These are phyloP conservation scores for Scheffersomyces titani DNA, from an alignment of 1,139 yeast species.

Conservation along the genomic window DNA sequence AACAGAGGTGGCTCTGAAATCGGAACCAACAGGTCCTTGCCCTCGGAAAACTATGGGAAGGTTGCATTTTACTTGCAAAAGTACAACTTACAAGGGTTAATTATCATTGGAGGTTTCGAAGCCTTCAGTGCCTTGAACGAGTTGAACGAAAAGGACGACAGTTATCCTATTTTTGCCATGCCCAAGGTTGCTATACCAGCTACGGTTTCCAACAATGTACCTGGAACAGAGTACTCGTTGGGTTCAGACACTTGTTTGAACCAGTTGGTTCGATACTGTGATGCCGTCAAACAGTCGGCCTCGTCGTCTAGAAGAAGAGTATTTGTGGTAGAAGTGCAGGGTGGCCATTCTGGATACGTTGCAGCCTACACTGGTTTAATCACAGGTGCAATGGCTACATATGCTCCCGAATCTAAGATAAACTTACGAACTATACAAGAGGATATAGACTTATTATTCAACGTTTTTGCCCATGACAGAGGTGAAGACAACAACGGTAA, in stretches of 20 bases:
- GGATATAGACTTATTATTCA: conserved; percentile 59
- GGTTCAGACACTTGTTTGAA: conserved; percentile 82
- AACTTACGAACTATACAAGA: conserved; percentile 57
- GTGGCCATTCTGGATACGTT: conserved; percentile 80
- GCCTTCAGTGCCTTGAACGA: conserved; percentile 72
- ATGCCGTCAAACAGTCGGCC: conserved; percentile 76
- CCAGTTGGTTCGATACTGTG: conserved; percentile 73
- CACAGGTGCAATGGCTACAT: conserved; percentile 73
- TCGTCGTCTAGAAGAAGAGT: conserved; percentile 77
- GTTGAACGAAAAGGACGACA: conserved; percentile 59
- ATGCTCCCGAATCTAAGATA: conserved; percentile 73
- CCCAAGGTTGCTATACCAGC: conserved; percentile 82
- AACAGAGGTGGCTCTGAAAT: conserved; percentile 79
- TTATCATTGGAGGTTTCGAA: conserved; percentile 79
- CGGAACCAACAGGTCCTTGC: conserved; percentile 77
- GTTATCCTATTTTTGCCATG: conserved; percentile 72
- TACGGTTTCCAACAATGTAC: conserved; percentile 82
- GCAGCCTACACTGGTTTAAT: conserved; percentile 70
- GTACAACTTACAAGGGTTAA: conserved; percentile 69
- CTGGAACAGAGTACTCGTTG: conserved; percentile 79
- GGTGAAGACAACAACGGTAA: conserved; percentile 78
- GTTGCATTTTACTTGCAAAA: conserved; percentile 78
- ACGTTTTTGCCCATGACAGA: conserved; percentile 55
- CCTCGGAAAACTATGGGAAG: conserved; percentile 65
- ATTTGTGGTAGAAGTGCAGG: conserved; percentile 83